These are phyloP conservation scores for Arthrobotrys entomopaga DNA, from an alignment of 2,329 filamentous ascomycete species.

Conservation along the genomic window DNA sequence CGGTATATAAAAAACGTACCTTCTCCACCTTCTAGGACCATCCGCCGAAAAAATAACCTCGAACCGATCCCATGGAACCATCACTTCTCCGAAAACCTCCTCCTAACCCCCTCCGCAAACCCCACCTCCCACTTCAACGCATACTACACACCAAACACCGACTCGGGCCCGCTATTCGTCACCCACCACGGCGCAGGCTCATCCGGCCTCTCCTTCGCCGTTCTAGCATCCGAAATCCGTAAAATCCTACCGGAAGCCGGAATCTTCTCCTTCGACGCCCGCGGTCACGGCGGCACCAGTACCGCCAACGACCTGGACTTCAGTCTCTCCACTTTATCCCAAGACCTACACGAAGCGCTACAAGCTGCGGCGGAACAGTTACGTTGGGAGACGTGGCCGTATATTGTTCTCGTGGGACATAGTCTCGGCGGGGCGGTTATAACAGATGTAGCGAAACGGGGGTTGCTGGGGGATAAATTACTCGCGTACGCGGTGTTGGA, in stretches of 20 bases:
- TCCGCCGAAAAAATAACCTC: slow-evolving; percentile 66
- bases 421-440: slow-evolving; percentile 92
- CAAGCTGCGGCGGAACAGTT: slow-evolving; percentile 73
- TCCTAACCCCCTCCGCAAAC: slow-evolving; percentile 68
- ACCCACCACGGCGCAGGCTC: slow-evolving; percentile 95
- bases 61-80: slow-evolving; percentile 83
- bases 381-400: slow-evolving; percentile 78
- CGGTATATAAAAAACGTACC: slow-evolving; percentile 52
- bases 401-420: slow-evolving; percentile 85
- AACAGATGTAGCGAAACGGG: slow-evolving; percentile 79
- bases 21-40: slow-evolving; percentile 31
- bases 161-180: slow-evolving; percentile 82
- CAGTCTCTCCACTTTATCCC: slow-evolving; percentile 75
- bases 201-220: slow-evolving; percentile 89
- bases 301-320: slow-evolving; percentile 68
- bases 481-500: slow-evolving; percentile 91
- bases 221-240: slow-evolving; percentile 79
- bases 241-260: slow-evolving; percentile 82
- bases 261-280: slow-evolving; percentile 83
- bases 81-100: slow-evolving; percentile 90
- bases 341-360: slow-evolving; percentile 70
- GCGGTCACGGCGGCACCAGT: slow-evolving; percentile 75
- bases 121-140: slow-evolving; percentile 73
- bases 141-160: slow-evolving; percentile 84
- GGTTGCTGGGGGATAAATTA: slow-evolving; percentile 73